Evolutionary conservation across 768 basidiomycete genomes (phyloP), one percentile per base, ranked within the genome.

Genomic region (Suillus spraguei): DNA sequence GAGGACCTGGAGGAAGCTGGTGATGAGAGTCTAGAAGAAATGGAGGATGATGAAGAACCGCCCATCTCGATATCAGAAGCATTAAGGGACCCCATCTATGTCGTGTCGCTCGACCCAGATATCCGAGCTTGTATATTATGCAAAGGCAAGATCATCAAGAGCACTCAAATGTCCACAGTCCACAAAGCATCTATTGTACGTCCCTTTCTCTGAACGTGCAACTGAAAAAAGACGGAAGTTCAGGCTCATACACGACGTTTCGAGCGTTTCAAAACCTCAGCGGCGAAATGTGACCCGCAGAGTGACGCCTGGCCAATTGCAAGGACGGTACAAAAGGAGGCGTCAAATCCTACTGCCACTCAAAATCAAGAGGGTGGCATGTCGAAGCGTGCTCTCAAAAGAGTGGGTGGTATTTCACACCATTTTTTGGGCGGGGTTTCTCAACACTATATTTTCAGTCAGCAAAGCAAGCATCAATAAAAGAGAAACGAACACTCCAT

Each of bases 91-190:
- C 87, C 92, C 1, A 68, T 94, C 39, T 90, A 87, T 72, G 71
- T 84, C 66, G 76, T 87, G 39, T 83, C 86, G 5, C 65, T 84
- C 13, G 79, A 87, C 28, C 83, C 87, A 4, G 83, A 83, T 28
- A 70, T 84, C 41, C 82, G 83, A 65, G 82, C 80, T 10, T 93
- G 92, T 71, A 79, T 87, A 9, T 70, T 89, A 6, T 94, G 92
- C 73, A 90, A 88, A 13, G 87, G 86, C 44, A 94, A 91, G 71
- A 70, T 81, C n/a, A 79, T 94, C 46, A 91, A 91, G 71, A 82
- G 83, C 54, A 60, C 66, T 10, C 79, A 78, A 58, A 86, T 89
- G 85, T 77, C 83, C 41, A 75, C 80, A 62, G 74, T 82, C 16
- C 92, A 94, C 72, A 79, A 77, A 63, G 77, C 76, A 11, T 89